These are phyloP conservation scores for Podosphaera leucotricha DNA, from an alignment of 2,329 filamentous ascomycete genomes.

Conservation along the genomic window DNA sequence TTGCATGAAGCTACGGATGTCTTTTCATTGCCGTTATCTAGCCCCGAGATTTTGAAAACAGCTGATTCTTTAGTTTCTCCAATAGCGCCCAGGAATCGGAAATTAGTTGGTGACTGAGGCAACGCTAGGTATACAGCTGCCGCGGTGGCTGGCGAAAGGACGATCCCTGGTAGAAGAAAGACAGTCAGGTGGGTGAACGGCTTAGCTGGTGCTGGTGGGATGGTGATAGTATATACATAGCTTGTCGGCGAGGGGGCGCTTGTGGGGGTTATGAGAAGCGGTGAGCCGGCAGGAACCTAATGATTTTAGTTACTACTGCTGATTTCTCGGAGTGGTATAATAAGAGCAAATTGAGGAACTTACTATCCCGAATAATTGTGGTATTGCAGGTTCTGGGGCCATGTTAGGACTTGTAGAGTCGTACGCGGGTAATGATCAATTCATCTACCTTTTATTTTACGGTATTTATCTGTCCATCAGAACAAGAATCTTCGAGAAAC, in stretches of 20 bases:
- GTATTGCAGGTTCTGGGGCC: conserved; percentile 5
- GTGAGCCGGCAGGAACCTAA: conserved; percentile 31
- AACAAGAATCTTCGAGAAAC: background rate
- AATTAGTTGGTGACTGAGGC: conserved; percentile 22
- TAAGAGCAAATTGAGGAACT: background rate
- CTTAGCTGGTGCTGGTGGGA: conserved; percentile 17
- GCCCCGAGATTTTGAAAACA: conserved; percentile 51
- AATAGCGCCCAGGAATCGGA: conserved; percentile 71
- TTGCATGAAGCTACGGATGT: background rate
- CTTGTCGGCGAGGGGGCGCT: conserved; percentile 28
- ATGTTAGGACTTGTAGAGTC: background rate
- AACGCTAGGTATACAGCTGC: conserved; percentile 77
- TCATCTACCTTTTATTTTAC: background rate
- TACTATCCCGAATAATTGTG: conserved; percentile 13
- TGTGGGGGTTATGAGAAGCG: conserved; percentile 29
- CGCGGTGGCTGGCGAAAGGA: conserved; percentile 51
- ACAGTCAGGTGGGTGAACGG: conserved; percentile 66
- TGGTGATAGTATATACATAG: conserved; percentile 29
- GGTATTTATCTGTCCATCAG: background rate
- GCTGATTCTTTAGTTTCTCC: conserved; percentile 78
- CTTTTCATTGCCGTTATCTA: background rate
- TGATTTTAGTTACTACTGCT: background rate
- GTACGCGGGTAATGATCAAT: too few species aligned
- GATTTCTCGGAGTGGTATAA: background rate
- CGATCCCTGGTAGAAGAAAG: conserved; percentile 56